Percentiles rank a stretch among this genome's conserved stretches.
phyloP scores from a whole-genome alignment of 192 early-diverging fungal species.

The Entomortierella parvispora region DNA sequence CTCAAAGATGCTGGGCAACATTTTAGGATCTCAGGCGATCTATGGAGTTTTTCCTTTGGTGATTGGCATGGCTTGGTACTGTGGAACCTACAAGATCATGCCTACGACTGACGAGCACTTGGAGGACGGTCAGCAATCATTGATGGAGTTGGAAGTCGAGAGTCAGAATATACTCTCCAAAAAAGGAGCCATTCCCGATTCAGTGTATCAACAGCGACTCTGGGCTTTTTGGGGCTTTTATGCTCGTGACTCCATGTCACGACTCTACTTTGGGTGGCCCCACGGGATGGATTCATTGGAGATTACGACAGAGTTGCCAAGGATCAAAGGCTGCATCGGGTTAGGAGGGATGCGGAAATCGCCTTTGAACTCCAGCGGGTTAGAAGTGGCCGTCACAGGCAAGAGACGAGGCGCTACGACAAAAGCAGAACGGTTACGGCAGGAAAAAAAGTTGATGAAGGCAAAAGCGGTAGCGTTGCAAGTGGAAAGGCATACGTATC shows the following conservation, averaged over 20 bases:
- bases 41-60: constrained; percentile 37
- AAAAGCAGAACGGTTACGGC: not conserved
- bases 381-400: constrained; percentile 10
- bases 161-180: constrained; percentile 13
- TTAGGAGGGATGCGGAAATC: constrained; percentile 28
- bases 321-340: constrained; percentile 33
- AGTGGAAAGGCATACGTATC: constrained; percentile 13
- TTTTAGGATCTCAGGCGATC: constrained; percentile 34
- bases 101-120: not conserved
- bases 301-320: constrained; percentile 29
- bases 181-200: constrained; percentile 30
- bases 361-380: not conserved
- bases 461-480: not conserved
- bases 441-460: constrained; percentile 30
- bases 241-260: constrained; percentile 29
- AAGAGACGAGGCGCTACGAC: constrained; percentile 24
- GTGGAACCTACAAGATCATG: constrained; percentile 16
- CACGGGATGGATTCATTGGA: constrained; percentile 26
- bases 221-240: constrained; percentile 42
- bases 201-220: constrained; percentile 40
- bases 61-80: constrained; percentile 23
- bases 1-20: constrained; percentile 13
- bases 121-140: not conserved
- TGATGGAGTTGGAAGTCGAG: constrained; percentile 20
- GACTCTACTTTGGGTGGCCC: constrained; percentile 47